These are phyloP conservation scores for Pleodorina starrii DNA, from an alignment of 139 green algal species.

Conservation along the genomic window DNA sequence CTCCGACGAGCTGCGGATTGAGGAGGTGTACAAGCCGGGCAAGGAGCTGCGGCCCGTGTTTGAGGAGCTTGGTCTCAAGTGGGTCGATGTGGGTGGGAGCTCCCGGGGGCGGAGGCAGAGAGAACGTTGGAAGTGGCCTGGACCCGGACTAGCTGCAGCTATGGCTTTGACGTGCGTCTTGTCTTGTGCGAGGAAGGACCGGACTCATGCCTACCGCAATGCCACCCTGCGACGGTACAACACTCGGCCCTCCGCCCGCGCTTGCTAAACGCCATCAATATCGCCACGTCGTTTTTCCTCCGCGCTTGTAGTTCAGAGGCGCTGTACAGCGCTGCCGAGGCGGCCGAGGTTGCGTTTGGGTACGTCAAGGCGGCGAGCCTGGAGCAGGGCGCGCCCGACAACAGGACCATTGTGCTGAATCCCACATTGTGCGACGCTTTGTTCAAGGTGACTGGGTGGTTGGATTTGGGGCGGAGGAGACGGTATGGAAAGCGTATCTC, in stretches of 20 bases:
- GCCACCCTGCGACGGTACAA: too few species aligned
- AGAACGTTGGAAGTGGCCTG: too few species aligned
- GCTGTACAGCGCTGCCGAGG: constrained; percentile 43
- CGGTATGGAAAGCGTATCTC: too few species aligned
- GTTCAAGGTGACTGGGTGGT: constrained; percentile 54
- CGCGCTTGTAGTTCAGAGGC: constrained; percentile 10
- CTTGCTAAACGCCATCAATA: neutral
- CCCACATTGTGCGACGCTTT: constrained; percentile 72
- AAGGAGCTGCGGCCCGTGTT: constrained; percentile 58
- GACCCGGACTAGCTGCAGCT: too few species aligned
- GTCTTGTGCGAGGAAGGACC: too few species aligned
- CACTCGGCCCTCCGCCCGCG: too few species aligned
- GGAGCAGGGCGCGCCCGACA: constrained; percentile 49
- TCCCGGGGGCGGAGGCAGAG: too few species aligned
- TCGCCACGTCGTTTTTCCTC: neutral
- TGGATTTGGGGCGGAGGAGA: too few species aligned
- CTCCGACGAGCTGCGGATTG: constrained; percentile 49
- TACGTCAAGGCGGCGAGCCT: constrained; percentile 64
- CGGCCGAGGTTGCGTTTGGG: constrained; percentile 55
- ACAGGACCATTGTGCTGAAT: constrained; percentile 65
- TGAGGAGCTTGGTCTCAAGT: constrained; percentile 55
- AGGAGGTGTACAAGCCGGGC: constrained; percentile 65
- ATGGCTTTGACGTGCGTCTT: too few species aligned
- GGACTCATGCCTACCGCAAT: too few species aligned
- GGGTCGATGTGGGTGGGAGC: too few species aligned